Base-by-base conservation (phyloP, 2,329 filamentous ascomycete genomes). In the Periconia digitata region DNA sequence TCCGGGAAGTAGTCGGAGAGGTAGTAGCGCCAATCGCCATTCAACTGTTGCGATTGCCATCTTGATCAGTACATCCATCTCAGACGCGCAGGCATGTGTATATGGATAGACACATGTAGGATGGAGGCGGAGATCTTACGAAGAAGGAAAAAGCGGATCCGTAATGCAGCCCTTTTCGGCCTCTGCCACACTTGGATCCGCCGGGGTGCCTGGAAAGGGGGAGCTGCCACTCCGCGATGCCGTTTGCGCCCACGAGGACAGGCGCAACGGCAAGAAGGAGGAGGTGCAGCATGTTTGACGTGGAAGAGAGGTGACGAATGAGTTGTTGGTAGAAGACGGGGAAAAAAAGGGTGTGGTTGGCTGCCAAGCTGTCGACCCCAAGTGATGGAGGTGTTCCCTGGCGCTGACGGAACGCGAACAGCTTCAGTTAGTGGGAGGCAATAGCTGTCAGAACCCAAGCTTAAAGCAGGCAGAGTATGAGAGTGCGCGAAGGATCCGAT, bases 1-100 rank as follows among this genome's bases (percentile, higher is more conserved):
- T 24, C 42, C 15, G 48, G 48, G 21, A 50, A 50, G 24, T 50
- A 50, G 23, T 50, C 48, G 16, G 40, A 38, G 23, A 46, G 40
- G 27, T 50, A 50, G 21, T 50, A 50, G 15, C 48, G 48, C 48
- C 48, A 50, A 27, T 50, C 48, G 6, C 48, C 48, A 7, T 50
- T 50, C 40, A 50, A 35, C 48, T 50, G 7, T 40, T n/a, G 18
- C 22, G 7, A 16, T 29, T 22, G 8, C 13, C 29, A 40, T 24
- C 18, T 8, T 39, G 27, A 32, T 32, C n/a, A 20, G 37, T 39
- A 6, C 8, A 39, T 6, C 7, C 18, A 22, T 22, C 13, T 21
- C 34, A 36, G 8, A n/a, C n/a, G 8, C 16, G 35, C 8, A 20
- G 18, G 27, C 27, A 32, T 32, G 27, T 32, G 3, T 27, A 13